Percentiles rank a stretch among this genome's conserved stretches.
These are phyloP conservation scores for Avicennia marina DNA, from an alignment of 257 asterid species.

Conservation along the genomic window DNA sequence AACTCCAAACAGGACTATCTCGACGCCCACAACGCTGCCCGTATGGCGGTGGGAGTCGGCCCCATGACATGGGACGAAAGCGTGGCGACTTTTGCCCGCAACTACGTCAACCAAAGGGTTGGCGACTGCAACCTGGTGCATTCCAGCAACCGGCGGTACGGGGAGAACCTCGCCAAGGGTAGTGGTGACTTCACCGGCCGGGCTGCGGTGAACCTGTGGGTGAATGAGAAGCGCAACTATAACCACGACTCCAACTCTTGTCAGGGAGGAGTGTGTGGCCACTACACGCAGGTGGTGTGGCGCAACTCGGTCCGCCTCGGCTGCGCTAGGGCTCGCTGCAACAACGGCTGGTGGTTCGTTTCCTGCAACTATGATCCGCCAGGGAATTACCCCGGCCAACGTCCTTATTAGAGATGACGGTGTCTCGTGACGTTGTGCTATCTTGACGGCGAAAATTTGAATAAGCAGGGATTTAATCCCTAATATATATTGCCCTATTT, in stretches of 20 bases:
- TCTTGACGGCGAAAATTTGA: too few species aligned
- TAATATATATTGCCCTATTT: too few species aligned
- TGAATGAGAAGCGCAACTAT: conserved; percentile 25
- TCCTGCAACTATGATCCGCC: conserved; percentile 45
- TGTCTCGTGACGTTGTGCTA: too few species aligned
- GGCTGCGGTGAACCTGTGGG: conserved; percentile 37
- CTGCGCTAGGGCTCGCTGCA: conserved; percentile 32
- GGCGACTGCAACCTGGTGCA: conserved; percentile 40
- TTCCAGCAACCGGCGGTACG: conserved; percentile 30
- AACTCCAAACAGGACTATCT: conserved; percentile 36
- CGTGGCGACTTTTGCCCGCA: conserved; percentile 36
- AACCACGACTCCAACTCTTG: conserved; percentile 27
- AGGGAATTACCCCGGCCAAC: conserved; percentile 32
- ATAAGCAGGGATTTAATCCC: too few species aligned
- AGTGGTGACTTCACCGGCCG: conserved; percentile 20
- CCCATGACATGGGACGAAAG: conserved; percentile 39
- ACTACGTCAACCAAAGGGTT: conserved; percentile 29
- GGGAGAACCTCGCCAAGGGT: conserved; percentile 43
- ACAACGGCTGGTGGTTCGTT: conserved; percentile 27
- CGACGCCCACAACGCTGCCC: conserved; percentile 39
- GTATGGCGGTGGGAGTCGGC: conserved; percentile 30
- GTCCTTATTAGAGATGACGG: conserved; percentile 31
- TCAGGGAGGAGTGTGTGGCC: conserved; percentile 22
- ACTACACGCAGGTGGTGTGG: conserved; percentile 58
- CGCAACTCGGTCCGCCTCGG: conserved; percentile 34